Conservation (phyloP, 1,139 yeast species). For the Diutina scorzettiae region DNA sequence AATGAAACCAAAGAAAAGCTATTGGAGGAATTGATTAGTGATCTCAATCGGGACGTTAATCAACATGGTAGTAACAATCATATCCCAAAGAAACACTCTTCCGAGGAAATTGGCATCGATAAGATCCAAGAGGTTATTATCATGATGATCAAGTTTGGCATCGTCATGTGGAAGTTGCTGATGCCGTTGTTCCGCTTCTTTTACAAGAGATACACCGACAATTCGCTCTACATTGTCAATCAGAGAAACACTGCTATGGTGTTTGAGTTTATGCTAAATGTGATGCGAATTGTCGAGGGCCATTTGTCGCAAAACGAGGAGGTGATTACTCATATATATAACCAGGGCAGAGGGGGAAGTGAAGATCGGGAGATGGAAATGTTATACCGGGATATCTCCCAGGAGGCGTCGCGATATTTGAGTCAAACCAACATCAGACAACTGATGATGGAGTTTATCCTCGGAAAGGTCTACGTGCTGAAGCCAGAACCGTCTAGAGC, state of each 20-base stretch:
- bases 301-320: not conserved
- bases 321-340: not conserved
- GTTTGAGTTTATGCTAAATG: not conserved
- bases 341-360: not conserved
- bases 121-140: not conserved
- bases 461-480: not conserved
- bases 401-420: not conserved
- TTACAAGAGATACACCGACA: not conserved
- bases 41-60: not conserved
- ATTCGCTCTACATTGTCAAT: not conserved
- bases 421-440: not conserved
- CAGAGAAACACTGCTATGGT: not conserved
- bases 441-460: not conserved
- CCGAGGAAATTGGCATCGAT: not conserved
- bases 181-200: slow-evolving; percentile 6
- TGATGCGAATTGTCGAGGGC: not conserved
- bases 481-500: not conserved
- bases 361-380: not conserved
- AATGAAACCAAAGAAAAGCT: not conserved
- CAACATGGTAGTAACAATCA: not conserved
- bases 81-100: not conserved
- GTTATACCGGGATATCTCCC: not conserved
- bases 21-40: not conserved
- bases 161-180: slow-evolving; percentile 3
- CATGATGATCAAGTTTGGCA: not conserved